Evolutionary conservation across 768 basidiomycete genomes (phyloP), one percentile per base, ranked within the genome.

Genomic region (Russula lepida): DNA sequence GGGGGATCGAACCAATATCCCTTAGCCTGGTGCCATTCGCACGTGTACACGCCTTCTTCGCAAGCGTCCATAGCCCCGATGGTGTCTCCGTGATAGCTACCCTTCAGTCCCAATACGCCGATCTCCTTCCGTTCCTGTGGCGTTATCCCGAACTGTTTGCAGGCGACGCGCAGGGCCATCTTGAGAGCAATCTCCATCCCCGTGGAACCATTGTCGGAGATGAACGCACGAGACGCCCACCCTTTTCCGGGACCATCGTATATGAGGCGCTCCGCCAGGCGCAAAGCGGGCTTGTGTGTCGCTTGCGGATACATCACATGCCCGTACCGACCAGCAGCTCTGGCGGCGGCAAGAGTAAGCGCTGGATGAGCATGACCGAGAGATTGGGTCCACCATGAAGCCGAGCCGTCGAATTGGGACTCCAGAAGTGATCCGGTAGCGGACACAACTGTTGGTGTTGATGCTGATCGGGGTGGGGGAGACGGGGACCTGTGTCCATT

Each of bases 301-400:
- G 90, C 89, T 64, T 88, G 84, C 9, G 95, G 95, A 71, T 94
- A 98, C 78, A 98, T 92, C 66, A 98, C 94, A 72, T 98, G 95
- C 0, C 95, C 95, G 68, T 98, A 98, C 3, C 95, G 81, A 8
- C 95, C 95, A 19, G 92, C 87, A 6, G 94, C 93, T 35, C 81
- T 78, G 2, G 95, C 94, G 0, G 92, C 95, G 9, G 95, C 92
- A 46, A 95, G 77, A 0, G 90, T 85, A 15, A 97, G 78, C 0
- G 83, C 74, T 0, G 89, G 82, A 66, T 88, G 75, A 0, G 83
- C 86, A 68, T 98, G 95, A 0, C 95, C 95, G 43, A 97, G 73
- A 0, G 88, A 81, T 72, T 98, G 95, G 0, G 94, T 98, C 93
- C 95, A 98, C 95, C 95, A 98, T 12, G 93, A 95, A 0, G 95